Evolutionary conservation across 2,329 filamentous ascomycete species (phyloP).

Genomic region (Calonectria fujianensis): DNA sequence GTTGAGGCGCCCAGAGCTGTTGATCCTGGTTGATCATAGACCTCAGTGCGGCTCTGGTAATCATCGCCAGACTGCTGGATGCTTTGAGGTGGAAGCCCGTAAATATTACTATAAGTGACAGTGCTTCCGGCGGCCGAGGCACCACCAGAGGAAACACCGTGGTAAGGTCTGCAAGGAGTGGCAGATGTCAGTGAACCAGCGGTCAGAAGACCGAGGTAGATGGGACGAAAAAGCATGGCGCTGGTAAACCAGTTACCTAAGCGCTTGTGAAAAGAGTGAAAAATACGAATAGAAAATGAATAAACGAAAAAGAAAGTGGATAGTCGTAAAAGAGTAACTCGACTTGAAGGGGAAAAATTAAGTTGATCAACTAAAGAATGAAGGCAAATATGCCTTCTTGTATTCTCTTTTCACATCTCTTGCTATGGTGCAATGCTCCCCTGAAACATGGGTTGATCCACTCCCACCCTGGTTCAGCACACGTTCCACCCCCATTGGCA

Average conservation of each 20-base stretch:
- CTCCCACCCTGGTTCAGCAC: background rate
- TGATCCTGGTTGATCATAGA: background rate
- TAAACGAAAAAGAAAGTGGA: background rate
- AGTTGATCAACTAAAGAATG: background rate
- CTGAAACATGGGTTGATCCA: background rate
- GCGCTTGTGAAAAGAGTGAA: background rate
- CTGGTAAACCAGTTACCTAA: background rate
- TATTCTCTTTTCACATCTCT: background rate
- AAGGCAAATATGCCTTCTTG: background rate
- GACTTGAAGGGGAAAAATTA: background rate
- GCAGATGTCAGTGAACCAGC: conserved; percentile 4
- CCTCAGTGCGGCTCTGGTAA: background rate
- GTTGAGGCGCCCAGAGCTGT: background rate
- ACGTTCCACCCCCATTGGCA: background rate
- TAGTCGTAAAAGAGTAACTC: background rate
- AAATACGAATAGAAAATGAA: background rate
- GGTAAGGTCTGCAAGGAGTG: background rate
- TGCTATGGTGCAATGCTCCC: background rate
- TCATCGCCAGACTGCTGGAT: background rate
- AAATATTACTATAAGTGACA: background rate
- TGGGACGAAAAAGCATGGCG: background rate
- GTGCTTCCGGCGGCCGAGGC: no score
- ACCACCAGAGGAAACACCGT: background rate
- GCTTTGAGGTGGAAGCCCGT: background rate
- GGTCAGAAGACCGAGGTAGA: background rate